Evolutionary conservation across 305 asterid genomes (phyloP), one percentile per base, ranked within the genome.

Genomic region (Solanum hybrid): DNA sequence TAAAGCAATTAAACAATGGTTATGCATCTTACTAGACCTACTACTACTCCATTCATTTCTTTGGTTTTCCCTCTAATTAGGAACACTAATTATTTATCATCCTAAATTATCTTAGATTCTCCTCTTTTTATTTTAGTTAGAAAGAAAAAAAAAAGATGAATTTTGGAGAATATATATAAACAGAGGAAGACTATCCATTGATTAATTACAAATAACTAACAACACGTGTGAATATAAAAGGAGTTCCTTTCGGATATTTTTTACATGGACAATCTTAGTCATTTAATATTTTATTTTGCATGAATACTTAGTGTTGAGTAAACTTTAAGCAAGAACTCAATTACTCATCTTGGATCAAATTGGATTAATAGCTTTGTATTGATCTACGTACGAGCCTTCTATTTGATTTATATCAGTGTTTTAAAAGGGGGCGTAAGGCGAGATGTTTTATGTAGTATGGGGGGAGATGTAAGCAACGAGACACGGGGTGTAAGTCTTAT

Each of bases 11-110:
- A 3, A 60, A 27, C 45, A 60, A 29, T 84, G 90, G 91, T 78
- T 90, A 78, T 40, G 78, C 91, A 89, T 60, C 17, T 86, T 77
- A 66, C 26, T 89, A 89, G 86, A 31, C 66, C 26, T 38, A 87
- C 26, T 82, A 82, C 37, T 27, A 69, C 31, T 24, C 76, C 73
- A 64, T 69, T 71, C 77, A 71, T 71, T 78, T 37, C 77, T 75
- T 31, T 88, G 86, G 60, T 45, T 29, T 88, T 77, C 76, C 89
- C 60, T 42, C 85, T 35, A 40, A 64, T 77, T 37, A 85, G 89
- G 86, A 24, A 75, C 85, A 27, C n/a, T 71, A 26, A 64, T 64
- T 64, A 36, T 45, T 75, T 40, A 38, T 78, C 72, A 87, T 87
- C 66, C 76, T 69, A 24, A 69, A 69, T 24, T 24, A 69, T 69